Evolutionary conservation across 805 yeast species (phyloP), one percentile per base, ranked within the genome.

Genomic region (Starmera caribaea): DNA sequence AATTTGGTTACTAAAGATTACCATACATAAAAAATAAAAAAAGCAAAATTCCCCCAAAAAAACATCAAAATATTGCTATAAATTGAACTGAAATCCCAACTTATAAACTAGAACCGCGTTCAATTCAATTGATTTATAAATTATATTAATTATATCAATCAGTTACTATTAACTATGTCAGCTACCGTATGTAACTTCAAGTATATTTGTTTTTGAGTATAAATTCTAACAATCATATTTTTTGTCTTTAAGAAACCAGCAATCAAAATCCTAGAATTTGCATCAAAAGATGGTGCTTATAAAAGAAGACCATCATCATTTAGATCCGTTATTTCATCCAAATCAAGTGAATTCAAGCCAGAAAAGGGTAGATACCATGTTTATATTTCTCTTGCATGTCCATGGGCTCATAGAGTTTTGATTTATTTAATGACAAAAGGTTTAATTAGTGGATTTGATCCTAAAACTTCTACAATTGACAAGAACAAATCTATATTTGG

Each of bases 401-500:
- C 98, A 4, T 90, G 97, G 75, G 97, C 97, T 1, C 95, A 86
- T 55, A 71, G 97, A 45, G 76, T 89, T 0, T 66, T 89, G 42
- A 80, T 87, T 39, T 69, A 80, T 3, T 65, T 96, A 39, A 61
- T 71, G 11, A 65, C 90, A 45, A 87, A 88, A 64, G 95, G 96
- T 1, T 59, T 82, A 37, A 58, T 66, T n/a, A 67, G 66, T 39
- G 54, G 66, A 30, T 68, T 67, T 40, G 54, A 63, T 37, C 55
- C 57, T 24, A 32, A 33, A 28, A 53, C 56, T 2, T 51, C 58
- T 3, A 40, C 48, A 7, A 57, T 66, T 3, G 39, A 54, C 2
- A 45, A 44, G 14, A 62, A 69, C 2, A 21, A 21, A 21, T 63
- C 74, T 1, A 60, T 80, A 10, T 76, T 81, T 44, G 74, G 77